Percentiles rank a stretch among this genome's conserved stretches.
phyloP scores from a whole-genome alignment of 2,329 filamentous ascomycete species.

The Xylariaceae sp. region DNA sequence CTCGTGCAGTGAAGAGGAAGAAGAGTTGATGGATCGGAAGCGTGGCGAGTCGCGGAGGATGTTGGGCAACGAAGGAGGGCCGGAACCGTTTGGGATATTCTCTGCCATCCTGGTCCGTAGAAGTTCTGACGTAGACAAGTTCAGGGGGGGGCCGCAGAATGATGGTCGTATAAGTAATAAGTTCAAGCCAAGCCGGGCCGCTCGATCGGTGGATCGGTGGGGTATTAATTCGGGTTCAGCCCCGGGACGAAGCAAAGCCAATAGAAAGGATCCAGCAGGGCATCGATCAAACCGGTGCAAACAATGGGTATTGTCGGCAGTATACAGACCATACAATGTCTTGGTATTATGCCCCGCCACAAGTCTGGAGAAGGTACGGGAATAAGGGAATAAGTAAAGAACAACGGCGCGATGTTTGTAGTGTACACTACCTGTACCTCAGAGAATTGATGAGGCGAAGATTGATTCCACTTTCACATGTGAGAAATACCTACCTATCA shows the following conservation, averaged over 20 bases:
- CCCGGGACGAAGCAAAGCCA: no score
- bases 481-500: no score
- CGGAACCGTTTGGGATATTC: conserved; percentile 1
- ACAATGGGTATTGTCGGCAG: not conserved
- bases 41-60: conserved; percentile 3
- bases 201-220: not conserved
- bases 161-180: not conserved
- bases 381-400: no score
- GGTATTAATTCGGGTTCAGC: not conserved
- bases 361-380: no score
- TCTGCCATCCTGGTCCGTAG: conserved; percentile 9
- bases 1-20: conserved; percentile 34
- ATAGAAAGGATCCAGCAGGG: no score
- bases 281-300: not conserved
- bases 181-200: not conserved
- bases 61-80: conserved; percentile 2
- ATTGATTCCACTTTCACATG: no score
- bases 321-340: no score
- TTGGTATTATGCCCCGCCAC: no score
- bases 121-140: not conserved
- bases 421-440: no score
- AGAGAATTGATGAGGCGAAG: no score
- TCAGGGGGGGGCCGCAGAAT: not conserved
- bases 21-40: conserved; percentile 24
- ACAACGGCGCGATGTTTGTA: no score